Evolutionary conservation across 208 protist genomes (phyloP), one percentile per base, ranked within the genome.

Genomic region (Acanthamoeba triangularis): DNA sequence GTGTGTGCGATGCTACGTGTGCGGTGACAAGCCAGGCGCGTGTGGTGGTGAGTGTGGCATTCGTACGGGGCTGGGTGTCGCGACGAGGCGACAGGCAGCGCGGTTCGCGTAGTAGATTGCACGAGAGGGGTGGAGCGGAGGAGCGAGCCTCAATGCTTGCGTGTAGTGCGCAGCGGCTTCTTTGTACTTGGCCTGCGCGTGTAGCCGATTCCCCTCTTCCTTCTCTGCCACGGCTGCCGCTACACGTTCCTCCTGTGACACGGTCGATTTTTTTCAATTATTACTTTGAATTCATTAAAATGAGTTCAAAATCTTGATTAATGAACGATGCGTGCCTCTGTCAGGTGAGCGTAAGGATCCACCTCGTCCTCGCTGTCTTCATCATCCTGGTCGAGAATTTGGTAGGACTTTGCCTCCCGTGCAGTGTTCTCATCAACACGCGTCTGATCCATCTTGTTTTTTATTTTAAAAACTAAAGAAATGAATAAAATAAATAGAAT

Each of bases 201-300:
- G 74, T 10, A 10, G 41, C 37, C 25, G 1, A 54, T 93, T 93
- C 54, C 87, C 87, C 35, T 93, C 59, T 0, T 93, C 87, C 87
- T 93, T 93, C 35, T 93, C 61, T 7, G 33, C n/a, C 7, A 74
- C 49, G 28, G 87, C 87, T 41, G 37, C 41, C 14, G 33, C 33
- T 54, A 93, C 54, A 13, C 87, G 87, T 28, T 93, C 59, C 56
- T 76, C 59, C 87, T 93, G 87, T 23, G n/a, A n/a, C n/a, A 93
- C 41, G 1, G n/a, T 20, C 23, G 28, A 67, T n/a, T 67, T 67
- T 67, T 67, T 30, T 33, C 3, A 20, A 35, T 74, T 74, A 41
- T 30, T 30, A 20, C 65, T 20, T 1, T 74, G 44, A 74, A 72
- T 72, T 72, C 20, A 37, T 72, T 72, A 78, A 41, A 44, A 78